Base-by-base conservation (phyloP, 176 grass and related monocot species). In the Phragmites australis region DNA sequence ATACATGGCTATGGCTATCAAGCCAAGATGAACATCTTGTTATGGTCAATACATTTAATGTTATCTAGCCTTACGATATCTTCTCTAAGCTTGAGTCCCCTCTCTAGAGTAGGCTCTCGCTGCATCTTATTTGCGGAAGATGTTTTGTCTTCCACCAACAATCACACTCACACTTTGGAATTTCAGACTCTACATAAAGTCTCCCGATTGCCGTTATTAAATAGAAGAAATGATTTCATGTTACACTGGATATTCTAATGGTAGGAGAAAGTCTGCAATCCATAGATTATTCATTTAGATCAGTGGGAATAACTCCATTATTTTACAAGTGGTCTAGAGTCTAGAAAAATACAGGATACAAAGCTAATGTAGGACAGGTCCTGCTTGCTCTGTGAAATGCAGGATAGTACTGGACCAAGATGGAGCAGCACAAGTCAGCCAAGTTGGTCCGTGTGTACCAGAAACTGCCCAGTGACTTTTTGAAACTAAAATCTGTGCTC, bases 101-200 rank as follows among this genome's bases (percentile, higher is more conserved):
- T n/a, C n/a, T n/a, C n/a, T n/a, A n/a, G n/a, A n/a, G n/a, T n/a
- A n/a, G n/a, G n/a, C n/a, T n/a, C n/a, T n/a, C n/a, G n/a, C n/a
- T n/a, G n/a, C n/a, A n/a, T n/a, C n/a, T n/a, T n/a, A n/a, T n/a
- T n/a, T n/a, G n/a, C n/a, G n/a, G n/a, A n/a, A n/a, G n/a, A n/a
- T n/a, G n/a, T n/a, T n/a, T n/a, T n/a, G n/a, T n/a, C n/a, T n/a
- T n/a, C n/a, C n/a, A n/a, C n/a, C n/a, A n/a, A n/a, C n/a, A n/a
- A n/a, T n/a, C n/a, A n/a, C 26, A 47, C 21, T 67, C 16, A 23
- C 65, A 65, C 51, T 45, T 57, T 72, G 8, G 22, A 31, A 9
- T 44, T 41, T 42, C 46, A 66, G 57, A 55, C 21, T 37, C 23
- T 17, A 87, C 85, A 77, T 60, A 87, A 87, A 81, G 51, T 27